Conservation (phyloP, 768 basidiomycete species). For the Cystobasidiopsis lactophilus region DNA sequence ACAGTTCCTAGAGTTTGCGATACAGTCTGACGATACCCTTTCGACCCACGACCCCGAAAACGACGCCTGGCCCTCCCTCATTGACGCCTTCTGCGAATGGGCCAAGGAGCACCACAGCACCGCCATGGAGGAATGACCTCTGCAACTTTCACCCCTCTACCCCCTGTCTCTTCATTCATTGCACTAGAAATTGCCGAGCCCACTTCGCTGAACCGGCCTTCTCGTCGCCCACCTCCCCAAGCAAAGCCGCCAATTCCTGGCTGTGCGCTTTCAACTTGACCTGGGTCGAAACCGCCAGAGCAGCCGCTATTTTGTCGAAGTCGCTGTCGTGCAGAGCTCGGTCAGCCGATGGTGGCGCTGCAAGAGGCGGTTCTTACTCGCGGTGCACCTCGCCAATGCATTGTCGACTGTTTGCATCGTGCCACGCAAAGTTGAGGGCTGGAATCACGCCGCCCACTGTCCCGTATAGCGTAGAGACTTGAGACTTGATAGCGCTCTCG, state of each 20-base stretch:
- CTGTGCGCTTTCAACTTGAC: neutral
- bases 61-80: conserved; percentile 68
- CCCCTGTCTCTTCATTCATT: neutral
- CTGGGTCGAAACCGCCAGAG: conserved; percentile 6
- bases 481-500: too few relatives aligned
- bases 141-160: neutral
- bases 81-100: conserved; percentile 61
- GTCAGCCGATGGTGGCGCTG: too few relatives aligned
- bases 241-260: neutral
- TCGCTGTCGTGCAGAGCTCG: too few relatives aligned
- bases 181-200: neutral
- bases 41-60: conserved; percentile 27
- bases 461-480: too few relatives aligned
- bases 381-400: too few relatives aligned
- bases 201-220: neutral
- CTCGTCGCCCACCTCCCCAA: neutral
- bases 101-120: conserved; percentile 28
- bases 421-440: too few relatives aligned
- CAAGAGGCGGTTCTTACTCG: too few relatives aligned
- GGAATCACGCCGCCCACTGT: too few relatives aligned
- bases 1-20: conserved; percentile 51
- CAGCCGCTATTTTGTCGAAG: too few relatives aligned
- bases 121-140: neutral
- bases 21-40: neutral
- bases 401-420: too few relatives aligned